Conservation (phyloP, 169 alveolate species). For the Cryptosporidium canis region DNA sequence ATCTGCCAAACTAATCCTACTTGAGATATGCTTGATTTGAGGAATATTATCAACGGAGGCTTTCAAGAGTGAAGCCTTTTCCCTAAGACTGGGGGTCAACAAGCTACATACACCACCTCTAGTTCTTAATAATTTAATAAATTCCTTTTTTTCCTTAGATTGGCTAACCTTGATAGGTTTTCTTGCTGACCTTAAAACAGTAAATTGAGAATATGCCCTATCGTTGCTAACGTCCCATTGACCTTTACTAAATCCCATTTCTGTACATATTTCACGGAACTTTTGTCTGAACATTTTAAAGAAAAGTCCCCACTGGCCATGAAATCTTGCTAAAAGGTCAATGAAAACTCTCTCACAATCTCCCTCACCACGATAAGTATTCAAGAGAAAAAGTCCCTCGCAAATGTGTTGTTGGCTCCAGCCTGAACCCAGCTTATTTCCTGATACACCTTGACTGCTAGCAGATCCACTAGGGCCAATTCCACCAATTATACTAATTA, state of each 20-base stretch:
- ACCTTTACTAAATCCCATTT: conserved; percentile 52
- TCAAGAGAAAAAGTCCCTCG: conserved; percentile 44
- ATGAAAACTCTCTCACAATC: conserved; percentile 48
- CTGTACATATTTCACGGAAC: conserved; percentile 41
- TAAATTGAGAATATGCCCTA: conserved; percentile 51
- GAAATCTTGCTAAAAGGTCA: conserved; percentile 52
- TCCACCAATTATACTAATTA: conserved; percentile 54
- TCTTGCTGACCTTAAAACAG: conserved; percentile 45
- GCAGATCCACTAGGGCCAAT: conserved; percentile 52
- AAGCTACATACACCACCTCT: conserved; percentile 55
- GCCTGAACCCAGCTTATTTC: conserved; percentile 9
- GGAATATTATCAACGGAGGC: conserved; percentile 25
- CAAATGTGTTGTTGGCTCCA: conserved; percentile 67
- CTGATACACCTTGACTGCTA: conserved; percentile 47
- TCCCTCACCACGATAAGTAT: conserved; percentile 43
- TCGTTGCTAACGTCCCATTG: conserved; percentile 57
- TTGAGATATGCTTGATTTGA: conserved; percentile 20
- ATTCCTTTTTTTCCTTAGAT: conserved; percentile 14
- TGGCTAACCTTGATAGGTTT: background rate
- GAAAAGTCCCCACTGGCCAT: conserved; percentile 66
- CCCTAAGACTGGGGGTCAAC: background rate
- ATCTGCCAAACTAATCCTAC: conserved; percentile 20
- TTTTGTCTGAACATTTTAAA: conserved; percentile 64
- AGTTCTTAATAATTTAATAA: conserved; percentile 11
- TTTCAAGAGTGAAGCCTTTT: conserved; percentile 42